Evolutionary conservation across 148 eudicot genomes (phyloP).

Genomic region (Simmondsia chinensis): DNA sequence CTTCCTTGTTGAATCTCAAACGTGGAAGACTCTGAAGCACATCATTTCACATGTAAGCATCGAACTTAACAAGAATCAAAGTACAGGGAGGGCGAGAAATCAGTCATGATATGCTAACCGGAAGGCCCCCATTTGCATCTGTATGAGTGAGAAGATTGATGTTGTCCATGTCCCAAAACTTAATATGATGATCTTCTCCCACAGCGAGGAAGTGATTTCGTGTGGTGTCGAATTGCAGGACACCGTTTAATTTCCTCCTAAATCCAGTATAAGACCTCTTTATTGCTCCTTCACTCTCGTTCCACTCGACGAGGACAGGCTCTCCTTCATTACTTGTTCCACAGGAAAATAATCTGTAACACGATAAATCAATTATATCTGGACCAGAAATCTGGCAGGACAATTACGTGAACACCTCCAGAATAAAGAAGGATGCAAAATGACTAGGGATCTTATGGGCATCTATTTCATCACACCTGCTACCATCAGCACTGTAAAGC

Average conservation of each 20-base stretch:
- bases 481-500: constrained; percentile 93
- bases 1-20: constrained; percentile 86
- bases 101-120: constrained; percentile 33
- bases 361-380: background rate
- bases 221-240: constrained; percentile 86
- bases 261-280: constrained; percentile 72
- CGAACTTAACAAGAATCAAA: no score
- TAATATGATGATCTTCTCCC: constrained; percentile 84
- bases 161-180: constrained; percentile 94
- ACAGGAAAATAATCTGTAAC: constrained; percentile 78
- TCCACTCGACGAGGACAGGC: constrained; percentile 86
- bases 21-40: constrained; percentile 57
- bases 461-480: constrained; percentile 35
- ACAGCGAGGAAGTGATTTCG: constrained; percentile 86
- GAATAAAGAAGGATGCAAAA: background rate
- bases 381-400: background rate
- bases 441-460: background rate
- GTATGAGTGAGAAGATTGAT: constrained; percentile 38
- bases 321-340: constrained; percentile 96
- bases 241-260: constrained; percentile 64
- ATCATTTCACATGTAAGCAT: constrained; percentile 2
- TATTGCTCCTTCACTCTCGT: constrained; percentile 92
- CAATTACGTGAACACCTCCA: background rate
- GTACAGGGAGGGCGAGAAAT: background rate
- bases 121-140: constrained; percentile 88